phyloP scores from a whole-genome alignment of 2,329 filamentous ascomycete genomes.

The Lachnellula subtilissima region DNA sequence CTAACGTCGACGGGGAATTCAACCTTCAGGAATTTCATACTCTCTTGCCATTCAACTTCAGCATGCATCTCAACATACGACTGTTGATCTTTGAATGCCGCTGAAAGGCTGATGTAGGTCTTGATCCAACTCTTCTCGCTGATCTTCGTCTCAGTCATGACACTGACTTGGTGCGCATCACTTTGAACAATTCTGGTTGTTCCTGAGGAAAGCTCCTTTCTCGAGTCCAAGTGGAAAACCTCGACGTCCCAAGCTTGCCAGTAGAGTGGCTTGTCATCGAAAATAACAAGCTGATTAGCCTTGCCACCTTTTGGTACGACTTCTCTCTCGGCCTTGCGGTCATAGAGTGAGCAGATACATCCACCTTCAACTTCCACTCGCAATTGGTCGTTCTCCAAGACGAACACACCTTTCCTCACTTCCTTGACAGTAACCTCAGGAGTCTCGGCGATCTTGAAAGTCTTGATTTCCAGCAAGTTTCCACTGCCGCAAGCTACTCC shows the following conservation, averaged over 20 bases:
- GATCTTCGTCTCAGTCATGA: slow-evolving; percentile 81
- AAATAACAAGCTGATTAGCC: slow-evolving; percentile 88
- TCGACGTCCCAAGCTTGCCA: slow-evolving; percentile 99
- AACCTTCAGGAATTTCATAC: slow-evolving; percentile 97
- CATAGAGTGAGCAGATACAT: slow-evolving; percentile 78
- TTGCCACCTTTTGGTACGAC: slow-evolving; percentile 68
- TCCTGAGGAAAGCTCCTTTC: slow-evolving; percentile 66
- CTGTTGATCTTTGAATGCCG: slow-evolving; percentile 58
- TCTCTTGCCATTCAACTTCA: slow-evolving; percentile 95
- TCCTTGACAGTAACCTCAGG: slow-evolving; percentile 50
- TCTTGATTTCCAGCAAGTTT: slow-evolving; percentile 46
- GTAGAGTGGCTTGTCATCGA: slow-evolving; percentile 94
- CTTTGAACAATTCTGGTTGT: slow-evolving; percentile 67
- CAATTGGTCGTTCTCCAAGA: slow-evolving; percentile 74
- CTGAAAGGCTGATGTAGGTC: slow-evolving; percentile 76
- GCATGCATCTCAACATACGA: slow-evolving; percentile 73
- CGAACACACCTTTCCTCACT: slow-evolving; percentile 58
- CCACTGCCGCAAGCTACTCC: slow-evolving; percentile 55
- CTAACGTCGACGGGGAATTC: slow-evolving; percentile 92
- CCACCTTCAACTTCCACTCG: slow-evolving; percentile 69
- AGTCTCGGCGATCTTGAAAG: slow-evolving; percentile 43
- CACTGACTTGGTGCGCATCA: slow-evolving; percentile 70
- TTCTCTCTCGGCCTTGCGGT: slow-evolving; percentile 68
- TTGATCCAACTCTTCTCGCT: slow-evolving; percentile 82
- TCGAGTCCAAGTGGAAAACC: slow-evolving; percentile 87